Evolutionary conservation across 805 yeast genomes (phyloP).

Genomic region (Cyberlindnera mississippiensis): DNA sequence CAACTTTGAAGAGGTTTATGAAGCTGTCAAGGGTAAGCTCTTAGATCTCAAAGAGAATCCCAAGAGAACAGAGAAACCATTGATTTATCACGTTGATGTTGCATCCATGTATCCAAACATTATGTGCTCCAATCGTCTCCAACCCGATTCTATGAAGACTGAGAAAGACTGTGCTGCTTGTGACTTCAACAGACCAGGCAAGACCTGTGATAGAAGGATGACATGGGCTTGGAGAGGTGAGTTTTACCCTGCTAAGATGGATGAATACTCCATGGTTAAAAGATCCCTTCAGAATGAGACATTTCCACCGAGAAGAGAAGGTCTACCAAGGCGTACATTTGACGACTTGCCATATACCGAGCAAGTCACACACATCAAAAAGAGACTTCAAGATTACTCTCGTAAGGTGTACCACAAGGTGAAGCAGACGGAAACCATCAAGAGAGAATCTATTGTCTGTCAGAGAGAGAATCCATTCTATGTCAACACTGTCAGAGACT

Average conservation of each 20-base stretch:
- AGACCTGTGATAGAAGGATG: slow-evolving; percentile 83
- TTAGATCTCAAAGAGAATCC: slow-evolving; percentile 59
- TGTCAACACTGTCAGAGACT: slow-evolving; percentile 88
- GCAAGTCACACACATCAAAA: slow-evolving; percentile 71
- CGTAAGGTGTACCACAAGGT: slow-evolving; percentile 79
- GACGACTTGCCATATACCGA: slow-evolving; percentile 74
- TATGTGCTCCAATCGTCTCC: slow-evolving; percentile 95
- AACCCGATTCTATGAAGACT: slow-evolving; percentile 95
- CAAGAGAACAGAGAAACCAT: slow-evolving; percentile 68
- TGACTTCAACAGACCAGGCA: slow-evolving; percentile 94
- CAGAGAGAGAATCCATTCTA: slow-evolving; percentile 98
- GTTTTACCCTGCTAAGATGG: slow-evolving; percentile 83
- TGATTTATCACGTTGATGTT: slow-evolving; percentile 96
- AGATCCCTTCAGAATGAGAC: slow-evolving; percentile 75
- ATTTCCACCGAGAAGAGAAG: slow-evolving; percentile 59
- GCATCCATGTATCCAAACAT: slow-evolving; percentile 99
- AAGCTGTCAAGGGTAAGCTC: slow-evolving; percentile 51
- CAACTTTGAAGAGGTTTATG: slow-evolving; percentile 73
- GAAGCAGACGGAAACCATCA: slow-evolving; percentile 77
- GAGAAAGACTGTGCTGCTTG: slow-evolving; percentile 97
- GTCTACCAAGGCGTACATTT: slow-evolving; percentile 58
- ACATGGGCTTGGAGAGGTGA: slow-evolving; percentile 99
- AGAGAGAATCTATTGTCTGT: slow-evolving; percentile 90
- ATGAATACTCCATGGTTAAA: slow-evolving; percentile 87
- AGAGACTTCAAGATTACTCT: slow-evolving; percentile 78